Base-by-base conservation (phyloP, 371 early-diverging fungal species). In the Mucor lusitanicus region DNA sequence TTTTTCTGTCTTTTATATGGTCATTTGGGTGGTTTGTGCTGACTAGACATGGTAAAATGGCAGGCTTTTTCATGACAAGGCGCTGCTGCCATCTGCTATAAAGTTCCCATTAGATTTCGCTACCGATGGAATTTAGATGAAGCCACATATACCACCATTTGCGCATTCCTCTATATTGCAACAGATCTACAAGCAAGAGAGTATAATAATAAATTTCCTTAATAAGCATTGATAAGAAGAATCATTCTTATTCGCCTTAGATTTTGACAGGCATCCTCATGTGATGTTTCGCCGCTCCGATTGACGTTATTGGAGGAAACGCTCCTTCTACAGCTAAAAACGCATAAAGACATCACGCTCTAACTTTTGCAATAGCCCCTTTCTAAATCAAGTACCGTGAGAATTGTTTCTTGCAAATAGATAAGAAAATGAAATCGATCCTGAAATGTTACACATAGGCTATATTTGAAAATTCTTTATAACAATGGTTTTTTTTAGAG, bases 211-310 rank as follows among this genome's bases (percentile, higher is more conserved):
- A 59, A 57, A 53, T 39, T 57, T 58, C 15, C 63, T 63, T 56
- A 42, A 40, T 48, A 59, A 37, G 69, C 37, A 68, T 50, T 65
- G 76, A 75, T 75, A 75, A 72, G 72, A 44, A 50, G 23, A 39
- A 21, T 44, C 48, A 48, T 48, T 65, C n/a, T 71, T 33, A 78
- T 75, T 78, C 70, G 79, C 68, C 64, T 65, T 64, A 61, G 46
- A 28, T 60, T 70, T 65, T 60, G 69, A 68, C 69, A 63, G 63
- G 59, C 57, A 55, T 60, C 44, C 68, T 58, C 69, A 68, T 68
- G 64, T 63, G 69, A 68, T 40, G 53, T 4, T 33, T 44, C 21
- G 54, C 27, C 35, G 11, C 48, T 62, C 35, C 37, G 53, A 39
- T n/a, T 39, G 13, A 23, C 30, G 6, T 55, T 30, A 56, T 64